These are phyloP conservation scores for Diplosphaera chodatii DNA, from an alignment of 139 green algal genomes.

Conservation along the genomic window DNA sequence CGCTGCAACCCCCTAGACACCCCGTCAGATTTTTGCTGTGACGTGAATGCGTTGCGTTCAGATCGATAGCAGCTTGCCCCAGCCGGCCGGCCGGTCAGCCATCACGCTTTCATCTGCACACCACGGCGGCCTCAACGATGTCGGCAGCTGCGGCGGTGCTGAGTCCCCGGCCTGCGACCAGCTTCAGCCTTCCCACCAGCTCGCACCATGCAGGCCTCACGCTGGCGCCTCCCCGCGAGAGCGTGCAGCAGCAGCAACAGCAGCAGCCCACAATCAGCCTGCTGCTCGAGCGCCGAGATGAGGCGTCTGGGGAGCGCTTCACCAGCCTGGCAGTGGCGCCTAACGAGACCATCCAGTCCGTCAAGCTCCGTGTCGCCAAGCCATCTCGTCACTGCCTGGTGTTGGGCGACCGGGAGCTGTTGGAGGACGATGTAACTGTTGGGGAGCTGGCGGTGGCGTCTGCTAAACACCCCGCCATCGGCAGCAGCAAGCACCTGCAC, in stretches of 20 bases:
- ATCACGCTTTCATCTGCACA: no score
- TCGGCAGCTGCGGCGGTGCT: no score
- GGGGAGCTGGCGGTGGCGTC: conserved; percentile 7
- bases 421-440: conserved; percentile 12
- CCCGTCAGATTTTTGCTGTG: no score
- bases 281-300: background rate
- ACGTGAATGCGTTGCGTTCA: no score
- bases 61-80: no score
- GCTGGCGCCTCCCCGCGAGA: background rate
- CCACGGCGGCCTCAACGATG: no score
- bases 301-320: background rate
- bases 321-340: background rate
- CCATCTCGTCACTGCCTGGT: background rate
- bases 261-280: background rate
- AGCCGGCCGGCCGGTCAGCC: no score
- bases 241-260: background rate
- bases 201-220: background rate
- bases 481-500: conserved; percentile 14
- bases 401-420: conserved; percentile 18
- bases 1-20: no score
- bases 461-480: background rate
- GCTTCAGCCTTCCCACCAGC: no score
- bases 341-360: background rate
- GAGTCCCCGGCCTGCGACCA: no score
- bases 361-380: background rate